Evolutionary conservation across 2,329 filamentous ascomycete species (phyloP).

Genomic region (Fusarium cyanostomum): DNA sequence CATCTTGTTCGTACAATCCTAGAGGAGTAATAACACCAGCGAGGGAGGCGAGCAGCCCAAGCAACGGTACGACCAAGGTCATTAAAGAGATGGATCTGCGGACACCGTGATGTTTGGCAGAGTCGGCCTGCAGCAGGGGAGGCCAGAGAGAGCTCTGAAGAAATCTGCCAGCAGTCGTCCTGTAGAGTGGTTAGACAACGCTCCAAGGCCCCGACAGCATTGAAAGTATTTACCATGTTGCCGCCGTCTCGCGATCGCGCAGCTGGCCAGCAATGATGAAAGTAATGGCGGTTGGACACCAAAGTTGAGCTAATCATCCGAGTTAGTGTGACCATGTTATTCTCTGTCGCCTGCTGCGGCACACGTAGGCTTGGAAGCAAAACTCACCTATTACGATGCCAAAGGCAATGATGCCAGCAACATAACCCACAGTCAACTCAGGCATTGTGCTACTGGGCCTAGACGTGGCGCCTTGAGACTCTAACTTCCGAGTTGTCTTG

Average conservation of each 20-base stretch:
- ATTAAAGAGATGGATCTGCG: conserved; percentile 32
- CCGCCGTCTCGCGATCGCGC: conserved; percentile 48
- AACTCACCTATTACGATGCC: conserved; percentile 34
- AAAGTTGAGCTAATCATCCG: conserved; percentile 47
- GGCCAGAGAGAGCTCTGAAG: conserved; percentile 56
- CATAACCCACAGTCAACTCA: conserved; percentile 36
- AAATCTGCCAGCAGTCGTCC: conserved; percentile 33
- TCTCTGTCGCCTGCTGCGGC: background rate
- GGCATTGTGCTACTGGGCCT: conserved; percentile 16
- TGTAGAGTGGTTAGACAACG: background rate
- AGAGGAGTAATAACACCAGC: conserved; percentile 58
- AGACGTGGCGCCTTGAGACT: background rate
- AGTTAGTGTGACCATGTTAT: background rate
- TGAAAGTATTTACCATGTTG: conserved; percentile 47
- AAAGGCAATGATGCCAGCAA: conserved; percentile 40
- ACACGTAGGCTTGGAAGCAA: background rate
- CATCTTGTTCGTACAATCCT: conserved; percentile 53
- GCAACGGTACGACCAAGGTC: conserved; percentile 35
- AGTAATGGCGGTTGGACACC: conserved; percentile 48
- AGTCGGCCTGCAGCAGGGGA: conserved; percentile 51
- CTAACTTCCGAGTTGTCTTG: background rate
- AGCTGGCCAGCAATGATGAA: conserved; percentile 50
- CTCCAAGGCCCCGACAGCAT: background rate
- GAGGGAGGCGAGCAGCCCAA: conserved; percentile 48
- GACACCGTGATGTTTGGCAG: conserved; percentile 45